Conservation (phyloP, 108 stramenopile species). For the Pseudonitzschia multistriata region DNA sequence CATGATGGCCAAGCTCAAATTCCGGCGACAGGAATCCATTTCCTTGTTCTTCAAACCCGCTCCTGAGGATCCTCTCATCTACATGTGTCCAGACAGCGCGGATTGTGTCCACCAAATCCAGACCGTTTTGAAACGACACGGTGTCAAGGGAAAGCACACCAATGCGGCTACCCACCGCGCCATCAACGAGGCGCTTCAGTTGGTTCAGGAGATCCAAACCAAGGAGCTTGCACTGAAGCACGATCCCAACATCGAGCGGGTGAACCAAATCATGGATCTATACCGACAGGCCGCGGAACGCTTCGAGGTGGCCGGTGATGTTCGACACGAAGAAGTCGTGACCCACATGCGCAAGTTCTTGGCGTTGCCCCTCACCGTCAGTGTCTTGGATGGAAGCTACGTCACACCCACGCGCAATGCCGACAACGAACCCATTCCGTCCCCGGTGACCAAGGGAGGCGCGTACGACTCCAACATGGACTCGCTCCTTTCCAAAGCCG, state of each 20-base stretch:
- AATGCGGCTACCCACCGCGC: conserved; percentile 78
- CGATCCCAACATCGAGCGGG: conserved; percentile 68
- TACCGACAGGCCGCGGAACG: conserved; percentile 89
- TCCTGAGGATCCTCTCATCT: conserved; percentile 84
- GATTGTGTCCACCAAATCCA: conserved; percentile 87
- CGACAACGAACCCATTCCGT: conserved; percentile 24
- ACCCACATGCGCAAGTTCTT: conserved; percentile 86
- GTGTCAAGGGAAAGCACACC: conserved; percentile 90
- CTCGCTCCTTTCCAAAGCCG: conserved; percentile 66
- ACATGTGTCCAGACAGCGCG: conserved; percentile 85
- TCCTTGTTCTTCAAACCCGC: conserved; percentile 87
- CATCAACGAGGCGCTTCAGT: conserved; percentile 74
- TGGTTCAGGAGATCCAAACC: conserved; percentile 85
- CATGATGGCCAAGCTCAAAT: conserved; percentile 80
- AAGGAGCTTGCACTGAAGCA: conserved; percentile 79
- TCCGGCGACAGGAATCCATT: conserved; percentile 82
- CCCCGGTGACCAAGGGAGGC: conserved; percentile 48
- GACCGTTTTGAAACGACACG: conserved; percentile 78
- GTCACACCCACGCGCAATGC: conserved; percentile 31
- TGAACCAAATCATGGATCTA: conserved; percentile 91
- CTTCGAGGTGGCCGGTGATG: conserved; percentile 84
- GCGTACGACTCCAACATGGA: conserved; percentile 57
- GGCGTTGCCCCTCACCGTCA: conserved; percentile 69
- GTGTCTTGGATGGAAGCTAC: conserved; percentile 82
- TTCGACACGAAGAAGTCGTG: conserved; percentile 83